phyloP scores from a whole-genome alignment of 1,284 basidiomycete genomes.

The Puccinia polysora region DNA sequence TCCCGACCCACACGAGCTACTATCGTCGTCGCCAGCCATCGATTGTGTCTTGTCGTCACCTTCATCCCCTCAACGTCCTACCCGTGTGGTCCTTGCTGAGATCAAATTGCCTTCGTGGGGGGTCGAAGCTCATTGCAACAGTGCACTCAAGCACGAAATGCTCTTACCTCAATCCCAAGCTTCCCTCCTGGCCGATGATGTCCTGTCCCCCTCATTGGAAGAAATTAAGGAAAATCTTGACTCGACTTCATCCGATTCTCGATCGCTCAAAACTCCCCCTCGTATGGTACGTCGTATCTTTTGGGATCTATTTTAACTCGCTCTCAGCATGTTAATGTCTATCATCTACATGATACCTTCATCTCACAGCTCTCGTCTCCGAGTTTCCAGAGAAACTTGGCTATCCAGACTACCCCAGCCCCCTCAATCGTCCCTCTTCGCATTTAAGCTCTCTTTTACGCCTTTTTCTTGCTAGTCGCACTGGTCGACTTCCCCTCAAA shows the following conservation, averaged over 20 bases:
- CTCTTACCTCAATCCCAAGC: neutral
- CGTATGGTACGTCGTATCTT: conserved; percentile 9
- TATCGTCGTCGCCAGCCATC: neutral
- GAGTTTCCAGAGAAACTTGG: no score
- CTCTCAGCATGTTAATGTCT: no score
- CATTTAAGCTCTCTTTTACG: no score
- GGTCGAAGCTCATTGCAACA: conserved; percentile 6
- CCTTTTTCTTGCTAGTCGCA: no score
- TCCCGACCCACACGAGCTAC: neutral
- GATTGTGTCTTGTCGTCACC: no score
- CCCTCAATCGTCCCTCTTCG: no score
- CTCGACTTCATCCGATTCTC: conserved; percentile 13
- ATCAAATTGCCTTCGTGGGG: conserved; percentile 15
- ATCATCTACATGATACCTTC: no score
- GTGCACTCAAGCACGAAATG: conserved; percentile 25
- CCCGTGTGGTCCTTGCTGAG: conserved; percentile 4
- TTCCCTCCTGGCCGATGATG: neutral
- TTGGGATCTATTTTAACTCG: no score
- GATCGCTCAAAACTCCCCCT: conserved; percentile 14
- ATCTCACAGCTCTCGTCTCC: no score
- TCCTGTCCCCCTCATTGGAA: neutral
- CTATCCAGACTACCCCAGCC: no score
- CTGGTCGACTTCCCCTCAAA: no score
- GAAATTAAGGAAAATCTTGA: conserved; percentile 24
- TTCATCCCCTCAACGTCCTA: no score